A percentile compares a stretch with the other conserved stretches of the same genome.
These are phyloP conservation scores for Leucosporidium creatinivorum DNA, from an alignment of 768 basidiomycete genomes.

Conservation along the genomic window DNA sequence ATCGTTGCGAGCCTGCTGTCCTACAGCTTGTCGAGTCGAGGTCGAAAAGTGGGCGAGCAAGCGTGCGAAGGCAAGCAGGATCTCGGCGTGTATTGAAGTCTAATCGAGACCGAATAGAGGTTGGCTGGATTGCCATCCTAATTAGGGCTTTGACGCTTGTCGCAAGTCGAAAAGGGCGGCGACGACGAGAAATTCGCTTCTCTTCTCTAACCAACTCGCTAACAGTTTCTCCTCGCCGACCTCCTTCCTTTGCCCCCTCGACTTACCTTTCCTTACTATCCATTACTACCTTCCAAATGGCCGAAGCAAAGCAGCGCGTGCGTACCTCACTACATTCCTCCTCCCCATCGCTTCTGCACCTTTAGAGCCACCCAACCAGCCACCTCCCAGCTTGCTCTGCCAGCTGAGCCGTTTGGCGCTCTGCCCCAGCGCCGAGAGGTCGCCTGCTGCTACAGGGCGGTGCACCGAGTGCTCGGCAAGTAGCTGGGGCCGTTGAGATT, in stretches of 20 bases:
- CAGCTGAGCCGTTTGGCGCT: no score
- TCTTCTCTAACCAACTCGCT: neutral
- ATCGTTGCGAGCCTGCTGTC: no score
- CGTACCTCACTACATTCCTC: neutral
- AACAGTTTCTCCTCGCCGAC: neutral
- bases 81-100: no score
- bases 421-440: neutral
- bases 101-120: no score
- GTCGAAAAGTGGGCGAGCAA: neutral
- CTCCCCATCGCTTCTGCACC: neutral
- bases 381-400: neutral
- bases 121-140: no score
- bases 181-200: no score
- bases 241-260: neutral
- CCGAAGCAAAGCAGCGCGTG: neutral
- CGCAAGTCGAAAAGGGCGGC: no score
- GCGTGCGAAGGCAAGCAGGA: no score
- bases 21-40: neutral
- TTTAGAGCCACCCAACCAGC: neutral
- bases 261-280: no score
- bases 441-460: neutral
- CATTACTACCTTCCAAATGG: neutral
- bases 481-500: neutral
- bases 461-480: neutral
- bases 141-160: no score